Conservation (phyloP, 441 rosid genomes). For the Populus trichocarpa region DNA sequence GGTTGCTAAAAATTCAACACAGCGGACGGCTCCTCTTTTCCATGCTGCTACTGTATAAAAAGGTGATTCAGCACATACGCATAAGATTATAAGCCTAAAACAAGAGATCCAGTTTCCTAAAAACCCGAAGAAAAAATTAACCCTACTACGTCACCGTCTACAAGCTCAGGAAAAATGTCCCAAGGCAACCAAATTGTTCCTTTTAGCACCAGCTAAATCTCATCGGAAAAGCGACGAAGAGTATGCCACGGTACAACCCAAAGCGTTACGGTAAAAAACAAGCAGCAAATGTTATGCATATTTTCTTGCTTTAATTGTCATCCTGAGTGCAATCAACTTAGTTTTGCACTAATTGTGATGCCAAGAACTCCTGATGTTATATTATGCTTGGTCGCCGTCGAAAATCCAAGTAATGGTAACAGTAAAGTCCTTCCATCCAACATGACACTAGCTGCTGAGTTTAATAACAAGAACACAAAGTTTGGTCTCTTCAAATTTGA, state of each 20-base stretch:
- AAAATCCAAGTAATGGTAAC: conserved; percentile 22
- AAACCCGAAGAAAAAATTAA: not conserved
- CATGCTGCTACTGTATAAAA: no score
- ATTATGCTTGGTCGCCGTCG: conserved; percentile 6
- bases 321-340: conserved; percentile 26
- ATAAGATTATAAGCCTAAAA: not conserved
- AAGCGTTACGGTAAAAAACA: conserved; percentile 4
- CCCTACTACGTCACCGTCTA: not conserved
- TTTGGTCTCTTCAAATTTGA: conserved; percentile 48
- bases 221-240: conserved; percentile 37
- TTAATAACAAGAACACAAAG: conserved; percentile 45
- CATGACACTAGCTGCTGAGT: conserved; percentile 31
- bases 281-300: conserved; percentile 39
- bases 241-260: conserved; percentile 6
- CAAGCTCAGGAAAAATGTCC: conserved; percentile 15
- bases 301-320: conserved; percentile 30
- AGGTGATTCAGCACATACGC: not conserved
- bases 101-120: not conserved
- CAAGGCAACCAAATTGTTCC: conserved; percentile 21
- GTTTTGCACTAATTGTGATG: conserved; percentile 26
- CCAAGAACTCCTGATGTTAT: conserved; percentile 34
- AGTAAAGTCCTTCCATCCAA: conserved; percentile 28
- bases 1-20: no score
- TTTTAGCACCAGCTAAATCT: conserved; percentile 25
- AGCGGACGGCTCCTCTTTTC: no score